Conservation (phyloP, 2,329 filamentous ascomycete species). For the Apiospora kogelbergensis region DNA sequence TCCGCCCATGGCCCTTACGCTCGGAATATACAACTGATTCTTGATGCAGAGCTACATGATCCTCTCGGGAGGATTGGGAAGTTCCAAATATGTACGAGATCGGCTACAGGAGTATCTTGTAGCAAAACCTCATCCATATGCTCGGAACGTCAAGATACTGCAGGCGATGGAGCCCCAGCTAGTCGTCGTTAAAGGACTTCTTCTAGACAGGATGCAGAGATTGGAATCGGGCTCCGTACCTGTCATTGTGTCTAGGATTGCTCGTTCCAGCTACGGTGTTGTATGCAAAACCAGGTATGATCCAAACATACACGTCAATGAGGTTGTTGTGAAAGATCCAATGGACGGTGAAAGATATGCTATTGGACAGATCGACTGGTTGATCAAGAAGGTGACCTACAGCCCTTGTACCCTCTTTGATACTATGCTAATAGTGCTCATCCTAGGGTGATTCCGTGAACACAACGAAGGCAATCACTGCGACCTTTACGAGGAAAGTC, state of each 20-base stretch:
- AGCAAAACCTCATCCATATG: slow-evolving; percentile 34
- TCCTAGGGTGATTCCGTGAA: slow-evolving; percentile 39
- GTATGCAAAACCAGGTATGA: slow-evolving; percentile 38
- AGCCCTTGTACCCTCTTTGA: too few species aligned
- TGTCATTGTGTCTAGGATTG: slow-evolving; percentile 42
- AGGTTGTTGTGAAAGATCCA: slow-evolving; percentile 34
- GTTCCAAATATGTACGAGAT: slow-evolving; percentile 46
- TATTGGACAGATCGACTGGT: slow-evolving; percentile 42
- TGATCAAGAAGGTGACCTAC: slow-evolving; percentile 36
- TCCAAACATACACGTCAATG: slow-evolving; percentile 34
- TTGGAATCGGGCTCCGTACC: slow-evolving; percentile 39
- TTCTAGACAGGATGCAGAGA: slow-evolving; percentile 50
- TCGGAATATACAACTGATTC: slow-evolving; percentile 12
- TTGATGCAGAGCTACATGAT: slow-evolving; percentile 39
- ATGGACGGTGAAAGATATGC: slow-evolving; percentile 38
- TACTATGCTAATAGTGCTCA: slow-evolving; percentile 8
- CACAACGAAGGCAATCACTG: slow-evolving; percentile 33
- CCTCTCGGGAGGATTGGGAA: slow-evolving; percentile 45
- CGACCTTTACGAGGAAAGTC: slow-evolving; percentile 36
- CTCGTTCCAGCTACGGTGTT: slow-evolving; percentile 44
- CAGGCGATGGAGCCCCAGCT: slow-evolving; percentile 53
- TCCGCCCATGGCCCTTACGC: not conserved
- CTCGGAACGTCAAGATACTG: slow-evolving; percentile 37
- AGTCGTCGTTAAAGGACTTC: slow-evolving; percentile 53
- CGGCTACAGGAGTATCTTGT: slow-evolving; percentile 38